Conservation (phyloP, 192 early-diverging fungal species). For the Backusella mclennaniae region DNA sequence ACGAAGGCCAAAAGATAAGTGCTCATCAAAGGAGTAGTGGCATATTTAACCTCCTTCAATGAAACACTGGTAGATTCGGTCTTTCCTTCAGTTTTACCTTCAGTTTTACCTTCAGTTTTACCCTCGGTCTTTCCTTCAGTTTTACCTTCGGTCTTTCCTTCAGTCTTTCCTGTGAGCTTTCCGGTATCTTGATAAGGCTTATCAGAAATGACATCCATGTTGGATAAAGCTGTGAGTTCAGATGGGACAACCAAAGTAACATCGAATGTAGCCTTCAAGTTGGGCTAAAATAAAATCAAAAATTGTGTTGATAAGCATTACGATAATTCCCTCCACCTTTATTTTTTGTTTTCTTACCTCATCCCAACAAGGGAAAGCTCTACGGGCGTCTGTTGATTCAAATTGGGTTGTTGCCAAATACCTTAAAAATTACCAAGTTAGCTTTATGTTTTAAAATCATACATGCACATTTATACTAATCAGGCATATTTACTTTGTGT, state of each 20-base stretch:
- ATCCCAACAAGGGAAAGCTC: slow-evolving; percentile 96
- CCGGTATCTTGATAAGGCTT: slow-evolving; percentile 39
- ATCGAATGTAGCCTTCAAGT: slow-evolving; percentile 93
- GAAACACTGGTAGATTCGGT: slow-evolving; percentile 18
- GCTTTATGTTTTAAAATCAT: slow-evolving; percentile 26
- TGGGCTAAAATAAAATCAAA: slow-evolving; percentile 51
- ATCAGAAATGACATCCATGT: slow-evolving; percentile 84
- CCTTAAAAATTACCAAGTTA: neutral
- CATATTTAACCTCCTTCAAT: slow-evolving; percentile 82
- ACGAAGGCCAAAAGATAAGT: slow-evolving; percentile 93
- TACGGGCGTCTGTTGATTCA: slow-evolving; percentile 88
- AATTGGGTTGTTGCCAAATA: slow-evolving; percentile 90
- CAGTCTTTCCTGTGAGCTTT: slow-evolving; percentile 25
- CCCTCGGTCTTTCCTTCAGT: slow-evolving; percentile 16
- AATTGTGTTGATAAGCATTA: neutral
- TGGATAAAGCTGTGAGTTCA: slow-evolving; percentile 82
- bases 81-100: slow-evolving; percentile 28
- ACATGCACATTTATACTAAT: neutral
- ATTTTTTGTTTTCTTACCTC: slow-evolving; percentile 48
- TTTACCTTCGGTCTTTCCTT: slow-evolving; percentile 32
- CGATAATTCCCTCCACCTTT: too few species aligned
- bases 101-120: slow-evolving; percentile 33
- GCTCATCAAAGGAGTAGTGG: slow-evolving; percentile 90
- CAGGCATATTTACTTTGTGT: slow-evolving; percentile 18
- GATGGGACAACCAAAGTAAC: slow-evolving; percentile 78